Evolutionary conservation across 2,329 filamentous ascomycete species (phyloP), one percentile per base, ranked within the genome.

Genomic region (Talaromyces sp.): DNA sequence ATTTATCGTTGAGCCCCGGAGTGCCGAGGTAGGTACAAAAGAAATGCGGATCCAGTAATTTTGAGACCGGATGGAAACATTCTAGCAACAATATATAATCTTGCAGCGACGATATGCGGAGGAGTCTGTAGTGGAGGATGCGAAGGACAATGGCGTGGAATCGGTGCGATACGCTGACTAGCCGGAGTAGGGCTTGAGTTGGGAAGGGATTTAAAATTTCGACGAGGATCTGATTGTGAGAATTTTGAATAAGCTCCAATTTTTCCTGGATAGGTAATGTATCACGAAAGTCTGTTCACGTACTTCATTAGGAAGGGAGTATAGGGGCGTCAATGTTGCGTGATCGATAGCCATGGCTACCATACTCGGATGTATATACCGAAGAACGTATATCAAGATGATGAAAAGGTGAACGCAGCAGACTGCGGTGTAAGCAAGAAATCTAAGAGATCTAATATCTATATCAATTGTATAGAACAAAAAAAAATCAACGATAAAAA

Each of bases 81-180:
- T 93, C 89, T 41, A 95, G 82, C 37, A 92, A 83, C 39, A 94
- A 74, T 56, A 85, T 82, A 66, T 89, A 83, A 37, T 84, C 81
- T 37, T 80, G 74, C 7, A 87, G 73, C 2, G 81, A 74, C 4
- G 84, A 80, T 19, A 84, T 83, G 19, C 80, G 70, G 48, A 86
- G 73, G 1, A 91, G 77, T 35, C 88, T 85, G 51, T 81, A 79
- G 62, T 88, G 83, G 7, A 91, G 73, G 45, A 89, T 80, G 25
- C 83, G 82, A 4, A 85, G 73, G 58, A 88, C 79, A 40, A 89
- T 68, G 40, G 78, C 81, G 69, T 87, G 80, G 65, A 91, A 83
- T 39, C 83, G 85, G 31, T 79, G 84, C 56, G 81, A 88, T 56
- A 87, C 78, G 46, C 78, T 67, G 41, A 84, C 79, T 57, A 88